Base-by-base conservation (phyloP, 208 protist genomes). In the Trypanosoma grayi region DNA sequence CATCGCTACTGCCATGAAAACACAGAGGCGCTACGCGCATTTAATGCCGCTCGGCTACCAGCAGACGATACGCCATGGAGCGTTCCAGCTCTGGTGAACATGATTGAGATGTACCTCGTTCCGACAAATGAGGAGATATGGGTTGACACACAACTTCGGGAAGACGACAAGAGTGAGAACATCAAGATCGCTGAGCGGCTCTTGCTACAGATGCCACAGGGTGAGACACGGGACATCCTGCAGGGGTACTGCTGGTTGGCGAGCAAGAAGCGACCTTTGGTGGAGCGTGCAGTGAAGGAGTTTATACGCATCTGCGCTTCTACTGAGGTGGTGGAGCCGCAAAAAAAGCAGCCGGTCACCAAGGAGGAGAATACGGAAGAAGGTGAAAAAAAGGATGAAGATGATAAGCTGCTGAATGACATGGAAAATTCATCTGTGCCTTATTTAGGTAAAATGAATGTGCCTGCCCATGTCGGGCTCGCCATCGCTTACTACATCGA, bases 51-150 rank as follows among this genome's bases (percentile, higher is more conserved):
- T 0, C 74, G 97, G 2, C 55, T 87, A 36, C 84, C 85, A 6
- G 72, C 79, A 9, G 85, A 89, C 60, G 78, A 82, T 60, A 87
- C 87, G 57, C 72, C 73, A 44, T 99, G 88, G 87, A 85, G 88
- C 39, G 76, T 78, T 55, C 60, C 68, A 0, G 92, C 92, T 10
- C 59, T 97, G 25, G 77, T 68, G 22, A 53, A 88, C 13, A 98
- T 98, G 96, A 95, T 98, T 56, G 81, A 95, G 43, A 93, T 98
- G 43, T 98, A 97, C 74, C 77, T 98, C 20, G 89, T 92, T 44
- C 87, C 87, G 10, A 87, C 86, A 25, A 85, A 70, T 34, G 82
- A 93, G 62, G 85, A 89, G 44, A 44, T 95, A 16, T 95, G 85
- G 85, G 81, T 73, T 14, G 79, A 87, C 62, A 76, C 72, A 27